phyloP scores from a whole-genome alignment of 176 grass and related monocot species.

The barley (Hordeum vulgare) region MorexV3_pseudomolecules_assembly NC_058522.1:538634661-538635160 shows the following conservation, averaged over 20 bases:
- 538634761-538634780: constrained; percentile 76
- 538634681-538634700: constrained; percentile 95
- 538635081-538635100: constrained; percentile 83
- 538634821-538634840: constrained; percentile 77
- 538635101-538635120: constrained; percentile 80
- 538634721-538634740: constrained; percentile 95
- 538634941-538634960: constrained; percentile 88
- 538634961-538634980: constrained; percentile 59
- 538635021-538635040: constrained; percentile 94
- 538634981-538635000: constrained; percentile 85
- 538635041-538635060: constrained; percentile 99
- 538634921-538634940: constrained; percentile 92
- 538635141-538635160: constrained; percentile 66
- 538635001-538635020: constrained; percentile 66
- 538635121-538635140: constrained; percentile 86
- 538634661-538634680: constrained; percentile 20
- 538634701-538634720: constrained; percentile 90
- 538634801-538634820: constrained; percentile 78
- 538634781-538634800: constrained; percentile 95
- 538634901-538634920: neutral
- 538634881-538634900: neutral
- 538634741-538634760: constrained; percentile 94
- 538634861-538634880: neutral
- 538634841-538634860: constrained; percentile 14
- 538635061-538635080: constrained; percentile 79